These are phyloP conservation scores for Debaryomyces udenii DNA, from an alignment of 1,139 yeast species.

Conservation along the genomic window DNA sequence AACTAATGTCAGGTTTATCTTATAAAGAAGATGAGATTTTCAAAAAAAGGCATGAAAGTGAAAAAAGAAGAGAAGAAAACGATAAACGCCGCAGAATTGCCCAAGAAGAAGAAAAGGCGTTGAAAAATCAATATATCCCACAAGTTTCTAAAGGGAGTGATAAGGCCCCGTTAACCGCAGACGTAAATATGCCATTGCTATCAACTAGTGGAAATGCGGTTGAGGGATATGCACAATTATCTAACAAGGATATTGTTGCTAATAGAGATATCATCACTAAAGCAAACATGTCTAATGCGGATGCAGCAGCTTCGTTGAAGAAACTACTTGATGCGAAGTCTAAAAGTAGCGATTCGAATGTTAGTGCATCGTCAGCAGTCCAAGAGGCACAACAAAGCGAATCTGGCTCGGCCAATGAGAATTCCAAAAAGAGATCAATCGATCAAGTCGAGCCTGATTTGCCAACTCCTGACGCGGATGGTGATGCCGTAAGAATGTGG, in stretches of 20 bases:
- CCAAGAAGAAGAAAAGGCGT: slow-evolving; percentile 43
- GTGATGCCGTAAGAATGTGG: slow-evolving; percentile 71
- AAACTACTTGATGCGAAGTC: slow-evolving; percentile 40
- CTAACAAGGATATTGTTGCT: slow-evolving; percentile 73
- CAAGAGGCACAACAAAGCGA: slow-evolving; percentile 22
- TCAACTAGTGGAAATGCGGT: slow-evolving; percentile 70
- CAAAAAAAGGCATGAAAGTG: slow-evolving; percentile 66
- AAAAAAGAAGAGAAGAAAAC: slow-evolving; percentile 64
- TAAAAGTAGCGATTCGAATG: slow-evolving; percentile 19
- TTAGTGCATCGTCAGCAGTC: slow-evolving; percentile 45
- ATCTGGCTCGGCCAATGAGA: slow-evolving; percentile 25
- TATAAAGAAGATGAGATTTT: slow-evolving; percentile 81
- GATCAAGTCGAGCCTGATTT: slow-evolving; percentile 20
- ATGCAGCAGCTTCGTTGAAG: slow-evolving; percentile 69
- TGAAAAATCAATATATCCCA: slow-evolving; percentile 37
- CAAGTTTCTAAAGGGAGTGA: slow-evolving; percentile 66
- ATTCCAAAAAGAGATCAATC: slow-evolving; percentile 20
- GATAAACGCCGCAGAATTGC: slow-evolving; percentile 59
- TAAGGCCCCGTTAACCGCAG: slow-evolving; percentile 73
- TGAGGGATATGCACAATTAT: slow-evolving; percentile 63
- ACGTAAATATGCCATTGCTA: slow-evolving; percentile 75
- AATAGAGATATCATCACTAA: slow-evolving; percentile 67
- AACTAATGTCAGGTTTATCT: slow-evolving; percentile 66
- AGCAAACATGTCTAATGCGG: slow-evolving; percentile 74
- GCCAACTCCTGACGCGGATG: slow-evolving; percentile 30